Evolutionary conservation across 202 grass and related monocot species (phyloP).

Genomic region (Bolboschoenoplectus hybrid): DNA sequence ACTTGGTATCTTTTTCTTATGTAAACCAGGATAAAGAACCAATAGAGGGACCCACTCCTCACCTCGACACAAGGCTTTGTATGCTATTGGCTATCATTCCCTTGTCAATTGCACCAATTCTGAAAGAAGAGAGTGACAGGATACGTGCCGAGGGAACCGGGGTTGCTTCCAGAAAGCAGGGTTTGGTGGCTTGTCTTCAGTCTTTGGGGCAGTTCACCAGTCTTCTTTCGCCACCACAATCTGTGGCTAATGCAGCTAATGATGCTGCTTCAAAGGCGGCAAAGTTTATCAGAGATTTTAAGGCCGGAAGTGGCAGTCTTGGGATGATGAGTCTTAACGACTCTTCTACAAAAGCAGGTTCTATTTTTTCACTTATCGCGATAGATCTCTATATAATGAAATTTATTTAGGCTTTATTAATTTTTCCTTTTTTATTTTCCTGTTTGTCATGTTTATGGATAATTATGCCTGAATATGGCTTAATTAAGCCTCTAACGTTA

Average conservation of each 20-base stretch:
- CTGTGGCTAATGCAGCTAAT: slow-evolving; percentile 75
- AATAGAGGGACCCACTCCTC: slow-evolving; percentile 82
- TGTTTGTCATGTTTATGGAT: slow-evolving; percentile 4
- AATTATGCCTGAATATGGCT: slow-evolving; percentile 7
- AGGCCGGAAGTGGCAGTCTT: slow-evolving; percentile 51
- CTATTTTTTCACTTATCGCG: slow-evolving; percentile 9
- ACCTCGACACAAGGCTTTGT: slow-evolving; percentile 85
- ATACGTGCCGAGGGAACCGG: slow-evolving; percentile 53
- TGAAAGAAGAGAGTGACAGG: slow-evolving; percentile 77
- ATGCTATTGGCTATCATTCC: slow-evolving; percentile 86
- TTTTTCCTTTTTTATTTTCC: background rate
- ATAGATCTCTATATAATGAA: background rate
- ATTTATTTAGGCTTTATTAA: slow-evolving; percentile 11
- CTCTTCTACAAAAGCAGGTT: slow-evolving; percentile 74
- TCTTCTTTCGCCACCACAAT: slow-evolving; percentile 82
- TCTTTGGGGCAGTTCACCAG: slow-evolving; percentile 77
- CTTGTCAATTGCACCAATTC: slow-evolving; percentile 63
- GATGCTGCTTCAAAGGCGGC: slow-evolving; percentile 85
- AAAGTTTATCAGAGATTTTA: slow-evolving; percentile 63
- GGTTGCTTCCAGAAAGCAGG: slow-evolving; percentile 61
- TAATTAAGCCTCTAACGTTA: background rate
- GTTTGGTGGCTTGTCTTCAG: slow-evolving; percentile 84
- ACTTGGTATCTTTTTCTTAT: slow-evolving; percentile 34
- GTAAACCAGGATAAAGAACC: slow-evolving; percentile 78
- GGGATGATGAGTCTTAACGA: slow-evolving; percentile 57